Percentiles rank a stretch among this genome's conserved stretches.
phyloP scores from a whole-genome alignment of 73 alveolate genomes.

The Symbiodinium natans region DNA sequence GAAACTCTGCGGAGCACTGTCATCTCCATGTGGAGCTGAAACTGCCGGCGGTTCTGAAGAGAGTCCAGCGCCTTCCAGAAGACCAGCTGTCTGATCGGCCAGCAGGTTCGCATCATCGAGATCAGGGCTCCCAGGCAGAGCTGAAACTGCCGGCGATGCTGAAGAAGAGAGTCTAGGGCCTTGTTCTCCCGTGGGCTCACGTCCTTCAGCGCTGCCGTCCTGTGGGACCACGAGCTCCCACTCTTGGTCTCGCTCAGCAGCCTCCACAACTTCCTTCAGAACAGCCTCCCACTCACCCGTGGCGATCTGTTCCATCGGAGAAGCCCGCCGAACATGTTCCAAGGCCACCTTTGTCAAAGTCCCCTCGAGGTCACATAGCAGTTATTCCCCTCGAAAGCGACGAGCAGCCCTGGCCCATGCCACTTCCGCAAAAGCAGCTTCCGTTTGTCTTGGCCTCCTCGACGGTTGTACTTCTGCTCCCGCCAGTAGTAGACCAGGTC shows the following conservation, averaged over 20 bases:
- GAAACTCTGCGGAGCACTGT: too few species aligned
- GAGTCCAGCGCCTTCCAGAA: background rate
- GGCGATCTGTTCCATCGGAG: conserved; percentile 1
- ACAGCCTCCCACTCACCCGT: background rate
- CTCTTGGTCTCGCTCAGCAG: background rate
- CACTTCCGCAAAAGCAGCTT: background rate
- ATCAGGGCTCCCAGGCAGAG: background rate
- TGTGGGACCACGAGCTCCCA: background rate
- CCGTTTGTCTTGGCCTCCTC: background rate
- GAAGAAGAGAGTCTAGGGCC: background rate
- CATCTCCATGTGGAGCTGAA: background rate
- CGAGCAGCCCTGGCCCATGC: conserved; percentile 22
- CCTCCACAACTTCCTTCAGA: background rate
- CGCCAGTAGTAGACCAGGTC: conserved; percentile 22
- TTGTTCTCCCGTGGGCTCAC: background rate
- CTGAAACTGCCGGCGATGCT: background rate
- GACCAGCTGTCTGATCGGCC: background rate
- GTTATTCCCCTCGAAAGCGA: background rate
- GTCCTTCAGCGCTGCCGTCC: background rate
- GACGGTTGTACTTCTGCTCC: background rate
- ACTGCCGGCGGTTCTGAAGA: background rate
- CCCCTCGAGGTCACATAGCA: background rate
- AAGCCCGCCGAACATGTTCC: conserved; percentile 21
- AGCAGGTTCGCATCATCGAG: background rate
- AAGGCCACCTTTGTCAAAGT: conserved; percentile 3